These are phyloP conservation scores for Geosmithia putterillii DNA, from an alignment of 2,329 filamentous ascomycete species.

Conservation along the genomic window DNA sequence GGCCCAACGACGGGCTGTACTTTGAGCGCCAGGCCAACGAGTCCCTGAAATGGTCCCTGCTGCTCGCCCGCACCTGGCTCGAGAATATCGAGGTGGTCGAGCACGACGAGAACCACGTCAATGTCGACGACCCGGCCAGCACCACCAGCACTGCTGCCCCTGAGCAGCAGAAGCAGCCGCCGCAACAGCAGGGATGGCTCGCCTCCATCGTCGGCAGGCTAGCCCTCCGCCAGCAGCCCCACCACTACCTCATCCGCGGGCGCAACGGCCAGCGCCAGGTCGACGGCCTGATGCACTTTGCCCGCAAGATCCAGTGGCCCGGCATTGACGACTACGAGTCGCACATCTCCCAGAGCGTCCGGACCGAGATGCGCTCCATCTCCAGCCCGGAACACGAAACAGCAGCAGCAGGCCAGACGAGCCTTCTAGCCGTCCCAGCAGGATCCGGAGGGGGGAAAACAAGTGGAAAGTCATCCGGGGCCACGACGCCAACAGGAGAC, in stretches of 20 bases:
- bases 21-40: slow-evolving; percentile 50
- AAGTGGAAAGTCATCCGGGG: no score
- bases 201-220: slow-evolving; percentile 44
- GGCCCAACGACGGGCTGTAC: slow-evolving; percentile 42
- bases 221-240: slow-evolving; percentile 22
- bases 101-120: slow-evolving; percentile 14
- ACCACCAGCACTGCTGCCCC: slow-evolving; percentile 5
- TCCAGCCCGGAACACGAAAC: slow-evolving; percentile 1
- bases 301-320: slow-evolving; percentile 50
- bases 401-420: slow-evolving; percentile 1
- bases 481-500: no score
- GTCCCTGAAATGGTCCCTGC: slow-evolving; percentile 55
- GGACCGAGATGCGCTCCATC: slow-evolving; percentile 24
- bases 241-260: slow-evolving; percentile 38
- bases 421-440: neutral
- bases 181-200: slow-evolving; percentile 32
- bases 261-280: slow-evolving; percentile 46
- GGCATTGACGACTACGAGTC: slow-evolving; percentile 39
- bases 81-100: slow-evolving; percentile 51
- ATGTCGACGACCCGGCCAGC: slow-evolving; percentile 7
- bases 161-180: neutral
- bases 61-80: slow-evolving; percentile 54
- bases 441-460: no score
- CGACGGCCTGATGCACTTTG: slow-evolving; percentile 51
- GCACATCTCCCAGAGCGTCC: slow-evolving; percentile 34